phyloP scores from a whole-genome alignment of 2,329 filamentous ascomycete genomes.

The Ceratocystis colombiana region DNA sequence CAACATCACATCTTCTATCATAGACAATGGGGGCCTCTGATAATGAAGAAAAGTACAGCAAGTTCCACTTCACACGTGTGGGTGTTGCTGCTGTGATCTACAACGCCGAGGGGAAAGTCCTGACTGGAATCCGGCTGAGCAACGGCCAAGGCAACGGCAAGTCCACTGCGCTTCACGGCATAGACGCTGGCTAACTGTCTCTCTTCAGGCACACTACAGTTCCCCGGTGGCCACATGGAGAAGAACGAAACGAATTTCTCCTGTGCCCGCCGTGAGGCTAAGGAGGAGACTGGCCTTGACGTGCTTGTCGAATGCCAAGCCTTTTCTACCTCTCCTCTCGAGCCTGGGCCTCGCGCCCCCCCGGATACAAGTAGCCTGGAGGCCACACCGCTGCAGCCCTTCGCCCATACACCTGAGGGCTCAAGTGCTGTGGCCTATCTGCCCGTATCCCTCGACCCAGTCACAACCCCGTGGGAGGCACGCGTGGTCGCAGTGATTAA shows the following conservation, averaged over 20 bases:
- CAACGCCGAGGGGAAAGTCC: constrained; percentile 36
- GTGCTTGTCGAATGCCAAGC: constrained; percentile 37
- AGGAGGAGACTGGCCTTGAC: constrained; percentile 59
- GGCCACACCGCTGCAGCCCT: constrained; percentile 2
- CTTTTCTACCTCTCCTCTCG: not conserved
- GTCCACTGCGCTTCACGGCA: constrained; percentile 14
- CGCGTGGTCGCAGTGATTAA: constrained; percentile 55
- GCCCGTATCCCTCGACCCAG: not conserved
- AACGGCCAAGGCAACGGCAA: constrained; percentile 41
- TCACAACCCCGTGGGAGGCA: constrained; percentile 17
- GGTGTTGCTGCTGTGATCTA: constrained; percentile 42
- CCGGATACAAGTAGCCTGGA: not conserved
- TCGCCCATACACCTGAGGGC: not conserved
- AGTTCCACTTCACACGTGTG: constrained; percentile 35
- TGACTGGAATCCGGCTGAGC: constrained; percentile 41
- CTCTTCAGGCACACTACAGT: constrained; percentile 48
- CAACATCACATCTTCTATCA: not conserved
- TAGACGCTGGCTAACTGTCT: not conserved
- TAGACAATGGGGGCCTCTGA: not conserved
- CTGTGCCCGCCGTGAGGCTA: constrained; percentile 56
- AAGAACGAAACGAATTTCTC: constrained; percentile 50
- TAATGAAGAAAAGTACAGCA: not conserved
- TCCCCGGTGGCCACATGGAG: constrained; percentile 69
- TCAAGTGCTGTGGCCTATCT: constrained; percentile 12
- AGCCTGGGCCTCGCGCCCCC: not conserved